phyloP scores from a whole-genome alignment of 371 early-diverging fungal genomes.

The Mortierella sp. region DNA sequence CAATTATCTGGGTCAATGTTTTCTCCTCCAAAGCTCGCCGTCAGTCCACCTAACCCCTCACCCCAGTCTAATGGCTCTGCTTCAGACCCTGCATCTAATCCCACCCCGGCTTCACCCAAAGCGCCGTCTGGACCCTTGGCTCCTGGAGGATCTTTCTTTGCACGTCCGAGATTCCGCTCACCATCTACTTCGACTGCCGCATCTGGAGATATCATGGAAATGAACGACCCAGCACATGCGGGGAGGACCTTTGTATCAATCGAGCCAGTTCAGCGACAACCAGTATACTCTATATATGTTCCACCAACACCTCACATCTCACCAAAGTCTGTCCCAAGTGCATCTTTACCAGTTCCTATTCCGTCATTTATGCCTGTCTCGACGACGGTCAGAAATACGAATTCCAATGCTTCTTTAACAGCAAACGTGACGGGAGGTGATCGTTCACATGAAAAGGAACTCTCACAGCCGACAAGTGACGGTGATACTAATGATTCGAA shows the following conservation, averaged over 20 bases:
- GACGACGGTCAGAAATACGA: neutral
- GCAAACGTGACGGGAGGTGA: slow-evolving; percentile 2
- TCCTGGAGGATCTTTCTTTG: slow-evolving; percentile 39
- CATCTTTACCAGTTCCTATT: neutral
- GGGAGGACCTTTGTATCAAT: slow-evolving; percentile 37
- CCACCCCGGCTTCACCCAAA: neutral
- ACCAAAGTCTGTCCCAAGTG: slow-evolving; percentile 3
- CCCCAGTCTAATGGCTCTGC: slow-evolving; percentile 7
- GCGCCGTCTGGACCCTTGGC: slow-evolving; percentile 17
- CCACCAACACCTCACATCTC: slow-evolving; percentile 18
- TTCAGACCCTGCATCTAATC: neutral
- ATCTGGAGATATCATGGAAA: slow-evolving; percentile 51
- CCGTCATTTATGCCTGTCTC: neutral
- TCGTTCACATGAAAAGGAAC: slow-evolving; percentile 11
- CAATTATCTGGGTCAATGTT: slow-evolving; percentile 38
- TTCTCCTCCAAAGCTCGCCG: slow-evolving; percentile 24
- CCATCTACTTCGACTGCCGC: slow-evolving; percentile 30
- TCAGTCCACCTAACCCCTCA: slow-evolving; percentile 17
- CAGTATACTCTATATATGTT: slow-evolving; percentile 40
- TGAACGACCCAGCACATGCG: slow-evolving; percentile 45
- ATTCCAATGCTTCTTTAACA: slow-evolving; percentile 8
- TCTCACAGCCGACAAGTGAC: neutral
- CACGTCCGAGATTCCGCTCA: slow-evolving; percentile 27
- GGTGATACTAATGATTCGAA: slow-evolving; percentile 1
- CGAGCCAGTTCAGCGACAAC: slow-evolving; percentile 50